Conservation (phyloP, 768 basidiomycete genomes). For the Tylopilus sp. region DNA sequence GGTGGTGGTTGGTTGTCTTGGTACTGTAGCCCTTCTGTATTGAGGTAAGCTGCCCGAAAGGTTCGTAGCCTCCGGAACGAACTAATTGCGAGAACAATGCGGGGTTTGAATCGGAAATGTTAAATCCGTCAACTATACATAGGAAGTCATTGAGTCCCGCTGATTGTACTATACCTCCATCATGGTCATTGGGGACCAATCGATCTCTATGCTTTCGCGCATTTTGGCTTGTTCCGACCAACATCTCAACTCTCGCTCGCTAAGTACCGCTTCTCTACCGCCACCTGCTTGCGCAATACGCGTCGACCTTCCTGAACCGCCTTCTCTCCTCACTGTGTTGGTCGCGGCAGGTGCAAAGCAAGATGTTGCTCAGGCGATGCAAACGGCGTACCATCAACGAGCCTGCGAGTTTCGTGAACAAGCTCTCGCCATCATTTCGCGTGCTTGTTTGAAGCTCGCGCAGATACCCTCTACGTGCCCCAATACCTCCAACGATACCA, state of each 20-base stretch:
- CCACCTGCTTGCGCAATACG: background rate
- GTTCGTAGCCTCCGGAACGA: too few relatives aligned
- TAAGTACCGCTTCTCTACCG: background rate
- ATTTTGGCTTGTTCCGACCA: background rate
- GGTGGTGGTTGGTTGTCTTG: background rate
- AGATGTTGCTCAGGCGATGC: background rate
- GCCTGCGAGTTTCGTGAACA: conserved; percentile 4
- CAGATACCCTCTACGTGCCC: background rate
- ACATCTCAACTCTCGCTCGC: conserved; percentile 1
- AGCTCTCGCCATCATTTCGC: background rate
- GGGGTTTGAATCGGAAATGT: too few relatives aligned
- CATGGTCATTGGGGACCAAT: too few relatives aligned
- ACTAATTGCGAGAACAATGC: too few relatives aligned
- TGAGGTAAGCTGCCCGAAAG: too few relatives aligned
- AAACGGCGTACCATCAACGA: background rate
- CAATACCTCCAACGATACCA: background rate
- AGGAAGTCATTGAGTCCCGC: too few relatives aligned
- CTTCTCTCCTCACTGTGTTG: background rate
- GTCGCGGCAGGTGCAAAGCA: conserved; percentile 2
- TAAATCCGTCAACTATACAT: too few relatives aligned
- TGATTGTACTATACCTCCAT: too few relatives aligned
- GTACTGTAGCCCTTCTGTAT: too few relatives aligned
- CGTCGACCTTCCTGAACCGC: conserved; percentile 7
- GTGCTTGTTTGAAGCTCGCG: background rate
- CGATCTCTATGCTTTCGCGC: too few relatives aligned